Percentiles rank a stretch among this genome's conserved stretches.
Conservation (phyloP, 225 moss, liverwort and hornwort genomes). For the Bryoerythrophyllum caledonicum region DNA sequence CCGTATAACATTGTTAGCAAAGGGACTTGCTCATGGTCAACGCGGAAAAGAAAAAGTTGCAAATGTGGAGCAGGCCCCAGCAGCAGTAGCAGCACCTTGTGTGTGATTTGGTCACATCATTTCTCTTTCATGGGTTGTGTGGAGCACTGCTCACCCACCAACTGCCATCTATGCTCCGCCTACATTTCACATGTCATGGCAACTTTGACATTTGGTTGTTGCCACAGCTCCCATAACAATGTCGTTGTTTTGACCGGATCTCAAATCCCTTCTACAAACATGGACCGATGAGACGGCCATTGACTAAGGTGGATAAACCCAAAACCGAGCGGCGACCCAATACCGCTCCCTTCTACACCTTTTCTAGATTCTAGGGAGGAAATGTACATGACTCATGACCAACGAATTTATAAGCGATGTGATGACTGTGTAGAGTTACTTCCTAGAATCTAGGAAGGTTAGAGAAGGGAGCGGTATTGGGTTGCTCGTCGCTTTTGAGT, state of each 20-base stretch:
- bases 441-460: too few relatives aligned
- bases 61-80: not conserved
- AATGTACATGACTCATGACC: too few relatives aligned
- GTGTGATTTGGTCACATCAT: conserved; percentile 25
- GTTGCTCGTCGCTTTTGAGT: too few relatives aligned
- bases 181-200: not conserved
- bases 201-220: not conserved
- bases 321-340: too few relatives aligned
- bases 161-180: not conserved
- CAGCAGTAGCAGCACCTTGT: conserved; percentile 18
- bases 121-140: conserved; percentile 39
- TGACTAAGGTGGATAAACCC: too few relatives aligned
- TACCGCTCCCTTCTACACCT: too few relatives aligned
- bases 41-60: conserved; percentile 10
- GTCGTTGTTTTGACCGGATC: not conserved
- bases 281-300: too few relatives aligned
- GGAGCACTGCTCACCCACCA: not conserved
- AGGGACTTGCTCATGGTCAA: not conserved
- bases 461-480: too few relatives aligned
- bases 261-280: not conserved
- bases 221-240: not conserved
- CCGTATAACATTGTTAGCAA: not conserved
- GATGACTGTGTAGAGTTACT: too few relatives aligned
- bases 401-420: too few relatives aligned
- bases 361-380: too few relatives aligned